Evolutionary conservation across 345 rosid species (phyloP), one percentile per base, ranked within the genome.

Genomic region (Hibiscus mutabilis): DNA sequence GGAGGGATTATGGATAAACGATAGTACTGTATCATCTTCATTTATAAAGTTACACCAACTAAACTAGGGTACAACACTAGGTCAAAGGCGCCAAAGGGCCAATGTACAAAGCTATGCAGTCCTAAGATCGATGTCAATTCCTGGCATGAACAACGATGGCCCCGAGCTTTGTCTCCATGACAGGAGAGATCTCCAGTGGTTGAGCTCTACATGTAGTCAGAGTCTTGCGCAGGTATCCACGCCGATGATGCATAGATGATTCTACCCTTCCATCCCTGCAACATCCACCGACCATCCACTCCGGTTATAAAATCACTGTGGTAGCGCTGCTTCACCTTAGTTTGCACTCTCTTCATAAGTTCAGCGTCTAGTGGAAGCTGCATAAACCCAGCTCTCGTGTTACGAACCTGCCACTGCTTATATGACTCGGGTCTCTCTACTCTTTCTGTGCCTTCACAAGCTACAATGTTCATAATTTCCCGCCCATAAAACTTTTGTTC

Each of bases 191-290:
- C 57, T 10, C 62, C 29, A 2, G 2, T 14, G 13, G 12, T 24
- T 40, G 51, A 5, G 31, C 31, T 44, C 35, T 24, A n/a, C 65
- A 9, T 57, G 53, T 40, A 3, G 19, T 57, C 15, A 3, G 16
- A 75, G 42, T 72, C 40, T 73, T 72, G 78, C 2, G 68, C 70
- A 19, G 84, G 84, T 18, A 71, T 78, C 89, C 89, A 88, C 13
- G 79, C 76, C 4, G 86, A 71, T 22, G 79, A 75, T 56, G 86
- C 88, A 22, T n/a, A 37, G 0, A 78, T 22, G 9, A 85, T 75
- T 19, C 88, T 67, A 3, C 91, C 93, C 78, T 85, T 85, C 93
- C 89, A 85, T 7, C 88, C 88, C 24, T 79, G 85, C 29, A 88
- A 66, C 82, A 83, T 64, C 91, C 93, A 88, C 35, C 73, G 22